Conservation (phyloP, 1,139 yeast species). For the Pichia sp. region DNA sequence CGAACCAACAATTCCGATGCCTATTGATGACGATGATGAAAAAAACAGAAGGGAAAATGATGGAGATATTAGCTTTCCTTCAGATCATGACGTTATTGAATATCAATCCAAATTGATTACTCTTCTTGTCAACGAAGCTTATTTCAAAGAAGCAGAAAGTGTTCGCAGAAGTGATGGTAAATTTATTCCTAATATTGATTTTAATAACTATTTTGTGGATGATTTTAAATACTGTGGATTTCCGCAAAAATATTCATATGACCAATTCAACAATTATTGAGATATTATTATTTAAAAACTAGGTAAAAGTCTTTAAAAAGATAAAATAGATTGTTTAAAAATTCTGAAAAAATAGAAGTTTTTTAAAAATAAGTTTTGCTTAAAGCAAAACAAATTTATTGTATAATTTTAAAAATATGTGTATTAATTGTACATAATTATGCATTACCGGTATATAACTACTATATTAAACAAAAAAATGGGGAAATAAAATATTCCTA, state of each 20-base stretch:
- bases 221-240: background rate
- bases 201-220: background rate
- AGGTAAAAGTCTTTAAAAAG: too few species aligned
- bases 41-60: background rate
- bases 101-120: conserved; percentile 49
- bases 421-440: too few species aligned
- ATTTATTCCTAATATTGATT: background rate
- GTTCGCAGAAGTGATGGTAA: conserved; percentile 12
- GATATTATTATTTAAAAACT: too few species aligned
- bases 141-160: conserved; percentile 35
- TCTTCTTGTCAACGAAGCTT: conserved; percentile 36
- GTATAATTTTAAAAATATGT: too few species aligned
- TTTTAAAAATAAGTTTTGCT: too few species aligned
- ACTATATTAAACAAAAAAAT: too few species aligned
- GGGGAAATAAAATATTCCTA: too few species aligned
- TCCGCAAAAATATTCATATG: conserved; percentile 1
- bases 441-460: too few species aligned
- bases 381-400: too few species aligned
- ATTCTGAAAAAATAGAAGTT: too few species aligned
- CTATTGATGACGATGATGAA: conserved; percentile 17
- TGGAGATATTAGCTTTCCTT: background rate
- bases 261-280: background rate
- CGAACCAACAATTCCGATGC: conserved; percentile 36
- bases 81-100: conserved; percentile 40
- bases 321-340: too few species aligned